Evolutionary conservation across 2,329 filamentous ascomycete genomes (phyloP).

Genomic region (Plenodomus biglobosus): DNA sequence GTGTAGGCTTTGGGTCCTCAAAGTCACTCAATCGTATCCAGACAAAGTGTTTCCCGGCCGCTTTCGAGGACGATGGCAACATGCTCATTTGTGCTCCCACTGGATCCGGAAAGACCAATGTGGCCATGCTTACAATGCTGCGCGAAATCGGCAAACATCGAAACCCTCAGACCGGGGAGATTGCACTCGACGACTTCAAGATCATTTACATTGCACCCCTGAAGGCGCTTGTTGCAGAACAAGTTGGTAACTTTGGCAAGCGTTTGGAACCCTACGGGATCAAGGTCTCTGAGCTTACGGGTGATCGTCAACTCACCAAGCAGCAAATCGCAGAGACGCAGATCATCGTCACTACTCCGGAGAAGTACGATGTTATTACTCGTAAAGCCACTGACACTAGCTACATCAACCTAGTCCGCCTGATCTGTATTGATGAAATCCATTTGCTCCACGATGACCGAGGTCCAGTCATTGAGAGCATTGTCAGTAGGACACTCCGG

Average conservation of each 20-base stretch:
- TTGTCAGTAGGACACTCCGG: conserved; percentile 90
- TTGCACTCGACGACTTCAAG: conserved; percentile 95
- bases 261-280: conserved; percentile 89
- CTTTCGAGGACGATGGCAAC: conserved; percentile 92
- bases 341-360: conserved; percentile 95
- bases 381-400: conserved; percentile 95
- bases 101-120: conserved; percentile 97
- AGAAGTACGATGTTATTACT: conserved; percentile 99
- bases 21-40: conserved; percentile 94
- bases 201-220: conserved; percentile 96
- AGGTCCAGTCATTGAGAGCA: conserved; percentile 94
- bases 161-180: conserved; percentile 84
- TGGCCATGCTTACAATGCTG: conserved; percentile 94
- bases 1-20: conserved; percentile 78
- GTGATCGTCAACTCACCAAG: conserved; percentile 96
- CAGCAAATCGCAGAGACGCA: conserved; percentile 98
- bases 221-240: conserved; percentile 94
- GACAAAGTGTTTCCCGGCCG: conserved; percentile 86
- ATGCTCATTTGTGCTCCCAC: conserved; percentile 98
- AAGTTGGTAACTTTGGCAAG: conserved; percentile 96
- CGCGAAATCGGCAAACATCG: conserved; percentile 96
- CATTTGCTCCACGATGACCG: conserved; percentile 96
- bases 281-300: conserved; percentile 90
- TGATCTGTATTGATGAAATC: conserved; percentile 97
- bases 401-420: conserved; percentile 93